A percentile compares a stretch with the other conserved stretches of the same genome.
Evolutionary conservation across 2,329 filamentous ascomycete genomes (phyloP).

Genomic region (Blastomyces percursus): DNA sequence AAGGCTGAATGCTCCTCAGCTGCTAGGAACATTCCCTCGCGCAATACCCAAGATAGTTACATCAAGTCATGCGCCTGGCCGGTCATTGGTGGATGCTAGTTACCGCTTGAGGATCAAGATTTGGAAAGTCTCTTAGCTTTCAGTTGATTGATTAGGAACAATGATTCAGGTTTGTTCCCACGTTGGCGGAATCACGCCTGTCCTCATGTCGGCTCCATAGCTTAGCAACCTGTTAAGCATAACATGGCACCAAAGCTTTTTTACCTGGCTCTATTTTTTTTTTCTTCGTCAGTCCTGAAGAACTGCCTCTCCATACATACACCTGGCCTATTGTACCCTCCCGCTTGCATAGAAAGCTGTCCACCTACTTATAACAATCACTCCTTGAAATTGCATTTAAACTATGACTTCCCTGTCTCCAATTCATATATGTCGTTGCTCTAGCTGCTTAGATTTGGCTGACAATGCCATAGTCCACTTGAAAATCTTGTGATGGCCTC

Average conservation of each 20-base stretch:
- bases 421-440: not conserved
- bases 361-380: not conserved
- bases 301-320: not conserved
- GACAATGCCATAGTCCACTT: slow-evolving; percentile 5
- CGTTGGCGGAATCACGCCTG: not conserved
- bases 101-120: not conserved
- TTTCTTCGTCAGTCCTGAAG: not conserved
- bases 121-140: not conserved
- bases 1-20: slow-evolving; percentile 1
- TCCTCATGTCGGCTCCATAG: not conserved
- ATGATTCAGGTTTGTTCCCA: slow-evolving; percentile 1
- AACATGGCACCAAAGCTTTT: not conserved
- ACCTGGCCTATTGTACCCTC: not conserved
- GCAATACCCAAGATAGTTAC: not conserved
- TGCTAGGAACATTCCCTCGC: not conserved
- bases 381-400: not conserved
- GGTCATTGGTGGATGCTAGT: not conserved
- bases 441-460: not conserved
- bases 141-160: not conserved
- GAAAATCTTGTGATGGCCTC: slow-evolving; percentile 12
- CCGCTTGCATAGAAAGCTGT: not conserved
- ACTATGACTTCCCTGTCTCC: not conserved
- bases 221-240: not conserved
- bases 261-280: not conserved
- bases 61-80: not conserved